Evolutionary conservation across 495 filamentous ascomycete species (phyloP).

Genomic region (Neurospora terricola): DNA sequence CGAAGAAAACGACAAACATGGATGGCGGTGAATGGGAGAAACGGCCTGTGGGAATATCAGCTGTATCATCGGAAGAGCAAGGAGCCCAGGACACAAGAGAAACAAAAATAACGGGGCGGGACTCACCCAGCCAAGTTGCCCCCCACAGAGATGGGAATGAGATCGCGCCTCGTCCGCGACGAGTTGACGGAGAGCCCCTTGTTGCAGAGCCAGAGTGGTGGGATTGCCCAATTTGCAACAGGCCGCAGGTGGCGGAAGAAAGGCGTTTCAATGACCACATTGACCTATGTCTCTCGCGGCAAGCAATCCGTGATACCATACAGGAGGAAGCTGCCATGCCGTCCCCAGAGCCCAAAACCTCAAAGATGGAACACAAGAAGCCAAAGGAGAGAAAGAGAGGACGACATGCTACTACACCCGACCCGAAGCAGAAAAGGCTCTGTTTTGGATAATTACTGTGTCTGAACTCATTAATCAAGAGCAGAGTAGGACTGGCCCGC

Average conservation of each 20-base stretch:
- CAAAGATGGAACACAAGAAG: slow-evolving; percentile 22
- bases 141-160: slow-evolving; percentile 39
- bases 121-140: slow-evolving; percentile 7
- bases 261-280: slow-evolving; percentile 84
- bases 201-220: slow-evolving; percentile 39
- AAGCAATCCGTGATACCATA: slow-evolving; percentile 74
- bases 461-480: neutral
- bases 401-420: slow-evolving; percentile 13
- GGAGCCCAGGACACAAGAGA: slow-evolving; percentile 49
- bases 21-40: slow-evolving; percentile 45
- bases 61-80: neutral
- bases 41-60: neutral
- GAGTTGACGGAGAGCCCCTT: slow-evolving; percentile 22
- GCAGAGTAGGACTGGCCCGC: neutral
- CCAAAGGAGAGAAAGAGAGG: slow-evolving; percentile 27
- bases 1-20: slow-evolving; percentile 9
- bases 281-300: slow-evolving; percentile 79
- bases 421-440: slow-evolving; percentile 37
- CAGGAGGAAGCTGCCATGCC: slow-evolving; percentile 34
- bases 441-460: slow-evolving; percentile 24
- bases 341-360: slow-evolving; percentile 1
- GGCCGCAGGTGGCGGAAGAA: slow-evolving; percentile 67
- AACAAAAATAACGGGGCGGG: slow-evolving; percentile 43
- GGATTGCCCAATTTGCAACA: slow-evolving; percentile 78
- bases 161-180: slow-evolving; percentile 39